Evolutionary conservation across 1,284 basidiomycete genomes (phyloP).

Genomic region (Leccinum pachyderme): DNA sequence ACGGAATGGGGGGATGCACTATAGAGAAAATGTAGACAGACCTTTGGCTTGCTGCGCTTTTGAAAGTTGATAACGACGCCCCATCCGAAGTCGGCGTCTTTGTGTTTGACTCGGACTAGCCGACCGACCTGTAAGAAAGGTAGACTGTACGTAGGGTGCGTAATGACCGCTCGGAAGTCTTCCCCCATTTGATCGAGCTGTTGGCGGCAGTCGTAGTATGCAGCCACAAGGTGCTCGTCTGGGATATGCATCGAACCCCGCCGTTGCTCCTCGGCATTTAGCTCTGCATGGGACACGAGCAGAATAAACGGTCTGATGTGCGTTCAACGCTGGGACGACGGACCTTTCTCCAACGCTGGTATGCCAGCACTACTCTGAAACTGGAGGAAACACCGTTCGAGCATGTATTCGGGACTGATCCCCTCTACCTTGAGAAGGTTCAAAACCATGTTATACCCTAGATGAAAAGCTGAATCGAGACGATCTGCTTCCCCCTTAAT

Average conservation of each 20-base stretch:
- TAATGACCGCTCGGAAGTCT: slow-evolving; percentile 91
- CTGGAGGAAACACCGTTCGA: slow-evolving; percentile 97
- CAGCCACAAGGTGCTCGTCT: slow-evolving; percentile 80
- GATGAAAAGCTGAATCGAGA: slow-evolving; percentile 96
- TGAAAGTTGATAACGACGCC: slow-evolving; percentile 91
- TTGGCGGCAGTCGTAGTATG: slow-evolving; percentile 90
- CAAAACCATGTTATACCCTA: slow-evolving; percentile 99
- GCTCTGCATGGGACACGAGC: slow-evolving; percentile 47
- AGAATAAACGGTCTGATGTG: background rate
- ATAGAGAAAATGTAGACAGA: slow-evolving; percentile 29
- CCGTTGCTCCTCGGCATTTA: slow-evolving; percentile 72
- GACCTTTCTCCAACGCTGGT: slow-evolving; percentile 84
- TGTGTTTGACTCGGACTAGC: slow-evolving; percentile 85
- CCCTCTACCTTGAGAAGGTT: slow-evolving; percentile 99
- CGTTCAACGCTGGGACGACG: slow-evolving; percentile 23
- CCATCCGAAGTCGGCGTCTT: slow-evolving; percentile 94
- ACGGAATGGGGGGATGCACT: background rate
- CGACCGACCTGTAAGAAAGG: slow-evolving; percentile 94
- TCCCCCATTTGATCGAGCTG: slow-evolving; percentile 86
- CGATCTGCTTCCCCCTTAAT: slow-evolving; percentile 98
- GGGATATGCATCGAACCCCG: slow-evolving; percentile 71
- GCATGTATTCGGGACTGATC: slow-evolving; percentile 98
- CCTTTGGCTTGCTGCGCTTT: slow-evolving; percentile 78
- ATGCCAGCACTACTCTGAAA: slow-evolving; percentile 94
- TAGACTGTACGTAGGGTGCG: slow-evolving; percentile 90